phyloP scores from a whole-genome alignment of 495 filamentous ascomycete genomes.

The Talaromyces adpressus region DNA sequence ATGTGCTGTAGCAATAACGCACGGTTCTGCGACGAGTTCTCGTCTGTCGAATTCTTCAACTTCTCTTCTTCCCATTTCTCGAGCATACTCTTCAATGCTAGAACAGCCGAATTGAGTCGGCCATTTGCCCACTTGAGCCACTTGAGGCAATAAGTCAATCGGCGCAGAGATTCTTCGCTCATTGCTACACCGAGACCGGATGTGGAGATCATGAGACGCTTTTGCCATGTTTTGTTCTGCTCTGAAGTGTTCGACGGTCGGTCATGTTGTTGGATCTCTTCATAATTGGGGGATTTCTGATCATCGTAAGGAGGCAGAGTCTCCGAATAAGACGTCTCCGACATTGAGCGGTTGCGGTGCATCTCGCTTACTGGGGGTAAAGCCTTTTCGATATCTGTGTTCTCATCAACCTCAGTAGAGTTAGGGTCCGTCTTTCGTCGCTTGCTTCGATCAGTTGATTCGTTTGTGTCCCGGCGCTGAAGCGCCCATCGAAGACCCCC shows the following conservation, averaged over 20 bases:
- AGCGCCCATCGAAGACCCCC: constrained; percentile 73
- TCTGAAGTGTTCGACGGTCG: constrained; percentile 9
- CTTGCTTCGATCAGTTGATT: constrained; percentile 46
- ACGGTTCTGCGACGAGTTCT: constrained; percentile 20
- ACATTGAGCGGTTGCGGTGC: constrained; percentile 26
- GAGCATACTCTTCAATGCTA: constrained; percentile 60
- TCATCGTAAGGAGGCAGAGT: constrained; percentile 77
- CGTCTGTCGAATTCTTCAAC: constrained; percentile 15
- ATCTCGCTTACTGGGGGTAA: constrained; percentile 9
- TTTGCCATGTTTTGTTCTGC: constrained; percentile 55
- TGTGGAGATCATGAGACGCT: constrained; percentile 72
- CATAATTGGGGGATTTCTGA: constrained; percentile 62
- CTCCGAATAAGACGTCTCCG: constrained; percentile 51
- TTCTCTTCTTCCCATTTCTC: constrained; percentile 61
- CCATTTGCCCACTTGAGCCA: constrained; percentile 72
- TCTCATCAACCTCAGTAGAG: constrained; percentile 13
- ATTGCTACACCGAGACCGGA: constrained; percentile 81
- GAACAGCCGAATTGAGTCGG: constrained; percentile 61
- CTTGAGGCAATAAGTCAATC: constrained; percentile 67
- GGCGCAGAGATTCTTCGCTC: constrained; percentile 72
- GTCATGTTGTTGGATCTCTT: constrained; percentile 36
- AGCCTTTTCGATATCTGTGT: constrained; percentile 34
- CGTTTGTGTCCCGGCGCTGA: constrained; percentile 31
- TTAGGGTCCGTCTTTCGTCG: constrained; percentile 51
- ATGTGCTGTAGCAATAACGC: constrained; percentile 54